phyloP scores from a whole-genome alignment of 495 filamentous ascomycete genomes.

The Aspergillus biplanus region DNA sequence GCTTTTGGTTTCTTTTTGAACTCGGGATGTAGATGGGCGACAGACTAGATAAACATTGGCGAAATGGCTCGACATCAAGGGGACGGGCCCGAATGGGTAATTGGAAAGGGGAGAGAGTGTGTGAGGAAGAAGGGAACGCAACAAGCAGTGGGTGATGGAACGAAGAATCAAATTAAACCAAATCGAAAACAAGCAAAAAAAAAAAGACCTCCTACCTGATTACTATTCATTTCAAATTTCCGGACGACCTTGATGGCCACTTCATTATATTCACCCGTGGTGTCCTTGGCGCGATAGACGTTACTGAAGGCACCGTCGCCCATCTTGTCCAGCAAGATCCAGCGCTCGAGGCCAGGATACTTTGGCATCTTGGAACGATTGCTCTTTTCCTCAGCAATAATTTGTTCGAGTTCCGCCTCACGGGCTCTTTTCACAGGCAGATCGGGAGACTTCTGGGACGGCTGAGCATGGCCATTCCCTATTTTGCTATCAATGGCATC shows the following conservation, averaged over 20 bases:
- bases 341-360: conserved; percentile 92
- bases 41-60: conserved; percentile 64
- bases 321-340: conserved; percentile 94
- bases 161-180: conserved; percentile 22
- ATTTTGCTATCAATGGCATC: conserved; percentile 58
- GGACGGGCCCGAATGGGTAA: not conserved
- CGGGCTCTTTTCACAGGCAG: conserved; percentile 45
- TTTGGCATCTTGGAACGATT: conserved; percentile 81
- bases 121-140: not conserved
- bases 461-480: conserved; percentile 59
- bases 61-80: conserved; percentile 21
- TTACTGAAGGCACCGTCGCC: conserved; percentile 99
- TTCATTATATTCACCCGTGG: conserved; percentile 67
- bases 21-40: conserved; percentile 87
- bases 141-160: conserved; percentile 17
- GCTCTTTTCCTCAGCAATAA: conserved; percentile 89
- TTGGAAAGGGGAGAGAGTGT: conserved; percentile 3
- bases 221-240: conserved; percentile 98
- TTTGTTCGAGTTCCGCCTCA: conserved; percentile 68
- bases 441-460: conserved; percentile 56
- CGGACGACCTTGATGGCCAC: conserved; percentile 98
- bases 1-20: conserved; percentile 93
- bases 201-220: conserved; percentile 74
- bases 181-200: conserved; percentile 24
- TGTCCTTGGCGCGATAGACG: conserved; percentile 87